Percentiles rank a stretch among this genome's conserved stretches.
Conservation (phyloP, 2,329 filamentous ascomycete species). For the Ambrosiella xylebori region DNA sequence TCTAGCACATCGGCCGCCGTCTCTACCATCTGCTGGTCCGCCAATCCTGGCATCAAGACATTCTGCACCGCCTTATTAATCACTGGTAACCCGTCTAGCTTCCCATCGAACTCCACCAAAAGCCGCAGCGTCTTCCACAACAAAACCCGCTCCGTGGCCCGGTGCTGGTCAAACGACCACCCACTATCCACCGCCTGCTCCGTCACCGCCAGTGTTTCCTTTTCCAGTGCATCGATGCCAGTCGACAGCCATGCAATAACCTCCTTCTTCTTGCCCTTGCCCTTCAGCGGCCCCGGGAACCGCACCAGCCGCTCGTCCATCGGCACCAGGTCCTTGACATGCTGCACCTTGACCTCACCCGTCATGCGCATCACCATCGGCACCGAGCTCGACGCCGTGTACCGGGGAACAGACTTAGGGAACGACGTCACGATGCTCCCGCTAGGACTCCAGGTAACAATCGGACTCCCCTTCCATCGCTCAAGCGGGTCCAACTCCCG, state of each 20-base stretch:
- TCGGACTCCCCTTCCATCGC: constrained; percentile 77
- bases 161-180: constrained; percentile 45
- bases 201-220: constrained; percentile 31
- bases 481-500: constrained; percentile 60
- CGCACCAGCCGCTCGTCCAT: constrained; percentile 55
- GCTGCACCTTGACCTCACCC: constrained; percentile 65
- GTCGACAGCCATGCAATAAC: constrained; percentile 60
- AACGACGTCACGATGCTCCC: constrained; percentile 72
- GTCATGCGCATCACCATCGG: constrained; percentile 70
- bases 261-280: constrained; percentile 93
- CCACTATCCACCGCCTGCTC: constrained; percentile 32
- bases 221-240: constrained; percentile 60
- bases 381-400: constrained; percentile 52
- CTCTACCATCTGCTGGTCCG: not conserved
- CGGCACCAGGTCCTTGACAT: constrained; percentile 55
- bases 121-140: constrained; percentile 75
- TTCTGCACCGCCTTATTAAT: constrained; percentile 61
- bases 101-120: constrained; percentile 74
- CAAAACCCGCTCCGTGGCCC: constrained; percentile 60
- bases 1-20: not conserved
- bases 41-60: constrained; percentile 45
- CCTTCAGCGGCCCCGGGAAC: constrained; percentile 79
- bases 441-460: constrained; percentile 77
- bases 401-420: constrained; percentile 74
- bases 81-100: constrained; percentile 52